A percentile compares a stretch with the other conserved stretches of the same genome.
These are phyloP conservation scores for Eimeria necatrix DNA, from an alignment of 169 alveolate species.

Conservation along the genomic window DNA sequence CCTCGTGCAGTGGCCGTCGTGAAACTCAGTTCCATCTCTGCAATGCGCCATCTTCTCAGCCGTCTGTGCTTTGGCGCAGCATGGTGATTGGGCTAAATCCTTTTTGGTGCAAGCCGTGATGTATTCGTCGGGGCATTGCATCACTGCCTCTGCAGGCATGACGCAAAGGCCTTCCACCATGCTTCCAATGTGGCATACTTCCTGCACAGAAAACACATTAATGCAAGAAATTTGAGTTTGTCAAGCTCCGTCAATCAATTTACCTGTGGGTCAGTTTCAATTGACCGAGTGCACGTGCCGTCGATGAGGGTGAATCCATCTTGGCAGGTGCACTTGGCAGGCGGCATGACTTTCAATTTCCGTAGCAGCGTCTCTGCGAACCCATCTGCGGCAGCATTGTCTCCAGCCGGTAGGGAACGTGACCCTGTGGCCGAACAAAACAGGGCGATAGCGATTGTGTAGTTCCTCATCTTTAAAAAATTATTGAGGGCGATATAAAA, in stretches of 20 bases:
- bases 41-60: slow-evolving; percentile 62
- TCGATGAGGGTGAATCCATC: slow-evolving; percentile 52
- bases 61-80: slow-evolving; percentile 56
- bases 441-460: slow-evolving; percentile 42
- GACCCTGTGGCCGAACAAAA: slow-evolving; percentile 74
- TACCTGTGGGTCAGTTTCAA: slow-evolving; percentile 33
- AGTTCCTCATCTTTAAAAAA: slow-evolving; percentile 46
- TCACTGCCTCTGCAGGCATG: slow-evolving; percentile 25
- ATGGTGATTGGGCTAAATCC: slow-evolving; percentile 42
- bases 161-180: slow-evolving; percentile 69
- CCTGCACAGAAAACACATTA: background rate
- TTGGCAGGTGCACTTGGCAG: slow-evolving; percentile 45
- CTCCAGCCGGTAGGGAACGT: slow-evolving; percentile 60
- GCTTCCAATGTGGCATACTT: slow-evolving; percentile 37
- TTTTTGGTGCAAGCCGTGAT: slow-evolving; percentile 44
- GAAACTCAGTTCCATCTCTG: slow-evolving; percentile 29
- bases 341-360: slow-evolving; percentile 54
- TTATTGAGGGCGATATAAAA: slow-evolving; percentile 47
- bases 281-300: slow-evolving; percentile 47
- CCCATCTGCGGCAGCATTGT: slow-evolving; percentile 30
- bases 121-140: slow-evolving; percentile 47
- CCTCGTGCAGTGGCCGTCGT: slow-evolving; percentile 53
- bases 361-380: slow-evolving; percentile 35
- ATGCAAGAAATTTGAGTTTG: background rate
- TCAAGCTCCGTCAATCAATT: background rate